Base-by-base conservation (phyloP, 441 rosid genomes). In the Croton setiger region DNA sequence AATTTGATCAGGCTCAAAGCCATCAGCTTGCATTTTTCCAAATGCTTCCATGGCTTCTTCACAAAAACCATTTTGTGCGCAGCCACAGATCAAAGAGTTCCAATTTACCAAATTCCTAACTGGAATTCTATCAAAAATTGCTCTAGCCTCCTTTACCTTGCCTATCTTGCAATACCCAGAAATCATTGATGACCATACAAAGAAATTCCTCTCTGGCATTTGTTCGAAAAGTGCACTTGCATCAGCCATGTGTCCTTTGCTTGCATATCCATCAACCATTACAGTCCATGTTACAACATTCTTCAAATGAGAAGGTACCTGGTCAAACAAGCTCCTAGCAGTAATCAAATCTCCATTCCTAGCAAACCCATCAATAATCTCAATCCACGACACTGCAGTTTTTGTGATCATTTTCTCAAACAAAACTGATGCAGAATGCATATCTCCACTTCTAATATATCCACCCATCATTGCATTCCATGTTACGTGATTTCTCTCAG, bases 401-500 rank as follows among this genome's bases (percentile, higher is more conserved):
- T 78, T 83, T 71, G 63, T 13, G 0, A 66, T 5, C 81, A 87
- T 79, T 74, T 75, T 61, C 12, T 76, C 76, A 55, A 87, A 89
- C 71, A 89, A 69, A 27, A 60, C 4, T 33, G 53, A 76, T 3
- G 92, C 90, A 53, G 80, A 78, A 3, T 66, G 48, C 71, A 35
- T 56, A 66, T 83, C 78, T 20, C 80, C 84, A 68, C 70, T 74
- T n/a, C 77, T 47, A 73, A 83, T 69, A 63, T 75, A 82, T 69
- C 88, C 90, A 67, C 84, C 84, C 15, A 89, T 77, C 89, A 87
- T 81, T 1, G 89, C 85, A 70, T 89, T 89, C 92, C 85, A 85
- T n/a, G 87, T 78, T 35, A 83, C 85, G 0, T 80, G 80, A 67
- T 83, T 88, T 82, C 81, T 84, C 5, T 77, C 77, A 41, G 85